These are phyloP conservation scores for Hyphopichia buzzinii DNA, from an alignment of 1,139 yeast species.

Conservation along the genomic window DNA sequence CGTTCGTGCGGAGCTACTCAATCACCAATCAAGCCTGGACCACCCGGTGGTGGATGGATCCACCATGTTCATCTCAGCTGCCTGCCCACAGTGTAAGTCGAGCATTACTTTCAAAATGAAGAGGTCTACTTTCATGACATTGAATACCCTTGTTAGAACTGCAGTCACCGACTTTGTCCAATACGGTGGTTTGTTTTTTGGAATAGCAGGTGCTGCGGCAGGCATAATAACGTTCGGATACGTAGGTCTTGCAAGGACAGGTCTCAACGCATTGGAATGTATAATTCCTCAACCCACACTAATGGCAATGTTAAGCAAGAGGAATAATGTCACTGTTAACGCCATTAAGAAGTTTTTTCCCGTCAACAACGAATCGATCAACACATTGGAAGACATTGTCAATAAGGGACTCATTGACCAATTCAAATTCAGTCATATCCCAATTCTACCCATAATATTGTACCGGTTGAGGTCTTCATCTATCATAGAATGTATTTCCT, in stretches of 20 bases:
- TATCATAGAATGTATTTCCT: slow-evolving; percentile 27
- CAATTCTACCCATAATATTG: slow-evolving; percentile 39
- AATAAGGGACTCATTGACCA: slow-evolving; percentile 39
- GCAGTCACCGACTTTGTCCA: slow-evolving; percentile 24
- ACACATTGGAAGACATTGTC: slow-evolving; percentile 33
- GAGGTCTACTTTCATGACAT: slow-evolving; percentile 26
- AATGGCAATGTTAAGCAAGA: slow-evolving; percentile 27
- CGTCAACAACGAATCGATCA: slow-evolving; percentile 20
- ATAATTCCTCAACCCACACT: slow-evolving; percentile 37
- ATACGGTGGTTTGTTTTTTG: slow-evolving; percentile 35
- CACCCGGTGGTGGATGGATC: slow-evolving; percentile 2
- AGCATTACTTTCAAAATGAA: slow-evolving; percentile 35
- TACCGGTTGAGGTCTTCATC: slow-evolving; percentile 42
- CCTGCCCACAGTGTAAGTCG: slow-evolving; percentile 47
- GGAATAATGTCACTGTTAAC: slow-evolving; percentile 3
- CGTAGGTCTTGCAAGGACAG: slow-evolving; percentile 41
- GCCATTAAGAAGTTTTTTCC: slow-evolving; percentile 1
- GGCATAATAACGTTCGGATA: slow-evolving; percentile 44
- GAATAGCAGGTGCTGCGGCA: slow-evolving; percentile 39
- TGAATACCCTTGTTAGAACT: slow-evolving; percentile 19
- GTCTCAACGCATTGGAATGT: slow-evolving; percentile 38
- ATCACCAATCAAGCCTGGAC: slow-evolving; percentile 1
- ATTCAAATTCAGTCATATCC: slow-evolving; percentile 38
- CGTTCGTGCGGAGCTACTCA: slow-evolving; percentile 1
- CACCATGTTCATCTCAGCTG: slow-evolving; percentile 24